Conservation (phyloP, 208 protist genomes). For the Trypanosoma conorhini region DNA sequence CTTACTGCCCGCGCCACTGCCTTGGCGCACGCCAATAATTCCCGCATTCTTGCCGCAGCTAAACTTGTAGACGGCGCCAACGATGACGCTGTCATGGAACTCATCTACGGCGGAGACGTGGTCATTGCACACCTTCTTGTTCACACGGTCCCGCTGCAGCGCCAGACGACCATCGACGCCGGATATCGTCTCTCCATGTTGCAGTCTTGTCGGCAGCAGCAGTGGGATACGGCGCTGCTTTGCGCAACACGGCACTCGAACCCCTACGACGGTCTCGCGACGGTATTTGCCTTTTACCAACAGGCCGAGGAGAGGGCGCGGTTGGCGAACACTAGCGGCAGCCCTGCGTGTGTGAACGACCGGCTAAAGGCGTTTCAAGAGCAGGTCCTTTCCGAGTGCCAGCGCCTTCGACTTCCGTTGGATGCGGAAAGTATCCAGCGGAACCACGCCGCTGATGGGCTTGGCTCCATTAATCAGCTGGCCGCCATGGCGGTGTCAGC, state of each 20-base stretch:
- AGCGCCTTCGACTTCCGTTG: constrained; percentile 64
- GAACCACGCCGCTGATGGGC: constrained; percentile 76
- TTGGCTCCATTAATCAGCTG: constrained; percentile 85
- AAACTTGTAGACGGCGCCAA: constrained; percentile 59
- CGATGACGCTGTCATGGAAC: constrained; percentile 67
- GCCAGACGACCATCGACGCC: constrained; percentile 78
- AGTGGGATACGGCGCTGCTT: constrained; percentile 77
- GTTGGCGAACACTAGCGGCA: constrained; percentile 11
- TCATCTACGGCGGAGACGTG: constrained; percentile 65
- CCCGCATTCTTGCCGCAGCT: constrained; percentile 64
- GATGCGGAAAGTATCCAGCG: constrained; percentile 75
- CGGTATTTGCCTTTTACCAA: constrained; percentile 73
- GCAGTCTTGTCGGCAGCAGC: constrained; percentile 55
- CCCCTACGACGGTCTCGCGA: constrained; percentile 73
- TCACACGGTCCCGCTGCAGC: constrained; percentile 77
- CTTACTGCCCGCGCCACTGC: constrained; percentile 36
- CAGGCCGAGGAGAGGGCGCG: constrained; percentile 54
- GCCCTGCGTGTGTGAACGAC: constrained; percentile 38
- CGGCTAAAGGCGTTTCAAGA: constrained; percentile 75
- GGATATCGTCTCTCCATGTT: constrained; percentile 78
- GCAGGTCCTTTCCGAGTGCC: constrained; percentile 55
- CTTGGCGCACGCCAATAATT: constrained; percentile 49
- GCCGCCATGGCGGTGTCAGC: constrained; percentile 76
- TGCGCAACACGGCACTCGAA: constrained; percentile 76
- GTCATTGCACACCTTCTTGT: constrained; percentile 71